These are phyloP conservation scores for Jackrogersella minutella DNA, from an alignment of 495 filamentous ascomycete species.

Conservation along the genomic window DNA sequence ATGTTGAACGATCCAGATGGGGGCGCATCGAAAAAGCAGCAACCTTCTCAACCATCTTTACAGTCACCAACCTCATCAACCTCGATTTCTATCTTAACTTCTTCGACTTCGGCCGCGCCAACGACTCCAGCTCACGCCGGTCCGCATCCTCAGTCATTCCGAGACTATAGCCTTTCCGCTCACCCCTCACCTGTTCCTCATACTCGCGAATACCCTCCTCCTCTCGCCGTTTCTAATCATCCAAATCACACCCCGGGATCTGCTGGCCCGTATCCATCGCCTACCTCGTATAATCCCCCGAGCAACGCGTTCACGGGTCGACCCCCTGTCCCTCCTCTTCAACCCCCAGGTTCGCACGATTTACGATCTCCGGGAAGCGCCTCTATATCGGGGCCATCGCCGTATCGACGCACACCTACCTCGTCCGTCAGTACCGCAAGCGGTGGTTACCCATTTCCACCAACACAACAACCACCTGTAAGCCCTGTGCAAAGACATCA, in stretches of 20 bases:
- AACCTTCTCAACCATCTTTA: slow-evolving; percentile 35
- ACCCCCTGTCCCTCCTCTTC: slow-evolving; percentile 60
- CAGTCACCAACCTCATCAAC: slow-evolving; percentile 33
- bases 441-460: slow-evolving; percentile 63
- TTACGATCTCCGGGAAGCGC: slow-evolving; percentile 59
- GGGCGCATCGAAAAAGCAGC: slow-evolving; percentile 42
- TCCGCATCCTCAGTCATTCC: slow-evolving; percentile 51
- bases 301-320: slow-evolving; percentile 52
- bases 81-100: slow-evolving; percentile 26
- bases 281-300: slow-evolving; percentile 51
- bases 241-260: slow-evolving; percentile 40
- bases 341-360: slow-evolving; percentile 57
- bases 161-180: slow-evolving; percentile 55
- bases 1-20: slow-evolving; percentile 61
- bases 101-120: slow-evolving; percentile 47
- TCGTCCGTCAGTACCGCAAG: slow-evolving; percentile 52
- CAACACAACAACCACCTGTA: slow-evolving; percentile 60
- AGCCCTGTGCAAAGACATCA: slow-evolving; percentile 60
- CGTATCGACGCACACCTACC: slow-evolving; percentile 60
- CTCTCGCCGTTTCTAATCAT: slow-evolving; percentile 45
- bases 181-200: slow-evolving; percentile 53
- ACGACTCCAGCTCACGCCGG: slow-evolving; percentile 58
- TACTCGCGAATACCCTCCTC: slow-evolving; percentile 41
- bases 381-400: slow-evolving; percentile 58
- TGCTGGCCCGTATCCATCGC: slow-evolving; percentile 49